A percentile compares a stretch with the other conserved stretches of the same genome.
Conservation (phyloP, 2,329 filamentous ascomycete species). For the Thielaviopsis punctulata region DNA sequence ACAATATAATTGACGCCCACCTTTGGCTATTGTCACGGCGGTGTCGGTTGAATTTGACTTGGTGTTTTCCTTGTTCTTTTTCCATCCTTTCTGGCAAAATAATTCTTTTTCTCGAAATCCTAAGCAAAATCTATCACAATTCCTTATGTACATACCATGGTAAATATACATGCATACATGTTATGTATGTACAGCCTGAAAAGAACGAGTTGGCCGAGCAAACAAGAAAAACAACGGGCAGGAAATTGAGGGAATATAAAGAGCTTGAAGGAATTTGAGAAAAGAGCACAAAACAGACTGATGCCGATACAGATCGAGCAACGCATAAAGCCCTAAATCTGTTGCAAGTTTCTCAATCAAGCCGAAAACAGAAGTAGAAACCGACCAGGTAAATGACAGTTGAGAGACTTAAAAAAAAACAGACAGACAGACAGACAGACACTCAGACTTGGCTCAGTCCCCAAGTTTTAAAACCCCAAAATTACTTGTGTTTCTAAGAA, state of each 20-base stretch:
- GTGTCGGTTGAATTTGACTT: too few species aligned
- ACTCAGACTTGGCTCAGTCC: background rate
- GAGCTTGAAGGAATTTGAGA: background rate
- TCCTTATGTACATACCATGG: too few species aligned
- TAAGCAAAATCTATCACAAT: too few species aligned
- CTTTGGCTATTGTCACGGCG: too few species aligned
- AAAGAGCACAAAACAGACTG: background rate
- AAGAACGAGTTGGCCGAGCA: background rate
- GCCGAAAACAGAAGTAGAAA: slow-evolving; percentile 2
- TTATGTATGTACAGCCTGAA: too few species aligned
- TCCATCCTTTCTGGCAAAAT: too few species aligned
- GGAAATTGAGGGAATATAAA: background rate
- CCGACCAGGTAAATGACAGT: background rate
- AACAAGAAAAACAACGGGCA: background rate
- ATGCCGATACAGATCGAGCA: background rate
- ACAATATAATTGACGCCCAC: too few species aligned
- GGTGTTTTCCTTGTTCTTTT: too few species aligned
- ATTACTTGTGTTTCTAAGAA: too few species aligned
- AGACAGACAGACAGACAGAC: background rate
- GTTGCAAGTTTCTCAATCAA: background rate
- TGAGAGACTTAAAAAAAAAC: background rate
- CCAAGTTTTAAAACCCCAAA: too few species aligned
- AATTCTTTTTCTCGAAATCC: too few species aligned
- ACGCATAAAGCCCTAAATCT: background rate
- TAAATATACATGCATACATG: too few species aligned